Evolutionary conservation across 495 filamentous ascomycete species (phyloP), one percentile per base, ranked within the genome.

Genomic region (Cryomyces minteri): DNA sequence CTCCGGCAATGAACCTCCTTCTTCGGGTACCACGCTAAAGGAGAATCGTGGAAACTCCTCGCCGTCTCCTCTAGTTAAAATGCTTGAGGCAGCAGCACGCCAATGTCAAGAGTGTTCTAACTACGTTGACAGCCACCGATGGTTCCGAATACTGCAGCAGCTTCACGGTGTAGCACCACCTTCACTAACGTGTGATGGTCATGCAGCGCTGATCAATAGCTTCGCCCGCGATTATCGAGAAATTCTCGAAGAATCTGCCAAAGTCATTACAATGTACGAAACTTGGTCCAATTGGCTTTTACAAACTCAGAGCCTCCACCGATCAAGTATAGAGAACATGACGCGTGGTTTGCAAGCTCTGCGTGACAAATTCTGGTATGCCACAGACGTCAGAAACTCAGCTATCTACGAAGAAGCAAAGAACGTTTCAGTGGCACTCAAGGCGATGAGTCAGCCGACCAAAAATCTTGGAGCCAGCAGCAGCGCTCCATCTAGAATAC

Each of bases 311-410:
- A 78, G 82, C 49, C 69, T 77, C 5, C 76, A 78, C 42, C 79
- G 82, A 57, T 64, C 67, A 9, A 65, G 68, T 1, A 74, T 80
- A 46, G 76, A 82, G 40, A 65, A 67, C 18, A 79, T 82, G 77
- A 79, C 81, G 67, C 67, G 66, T 45, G 71, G 71, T 10, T 60
- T 80, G 11, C 77, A 77, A 44, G 72, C 77, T 25, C 64, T 88
- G 14, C 72, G 90, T 38, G 81, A 92, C 60, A 96, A 96, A 68
- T 94, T 94, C 84, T 98, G 90, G 90, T 98, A 94, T 59, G 83
- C 90, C 51, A 93, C 88, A 5, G 90, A 96, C 60, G 90, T 96
- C 39, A 79, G 82, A 45, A 88, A 94, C 54, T 95, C 88, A 12
- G 84, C 76, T 38, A 72, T 76, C 2, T 98, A 94, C 54, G 88